A percentile compares a stretch with the other conserved stretches of the same genome.
phyloP scores from a whole-genome alignment of 352 stramenopile genomes.

The Phytophthora pisi region DNA sequence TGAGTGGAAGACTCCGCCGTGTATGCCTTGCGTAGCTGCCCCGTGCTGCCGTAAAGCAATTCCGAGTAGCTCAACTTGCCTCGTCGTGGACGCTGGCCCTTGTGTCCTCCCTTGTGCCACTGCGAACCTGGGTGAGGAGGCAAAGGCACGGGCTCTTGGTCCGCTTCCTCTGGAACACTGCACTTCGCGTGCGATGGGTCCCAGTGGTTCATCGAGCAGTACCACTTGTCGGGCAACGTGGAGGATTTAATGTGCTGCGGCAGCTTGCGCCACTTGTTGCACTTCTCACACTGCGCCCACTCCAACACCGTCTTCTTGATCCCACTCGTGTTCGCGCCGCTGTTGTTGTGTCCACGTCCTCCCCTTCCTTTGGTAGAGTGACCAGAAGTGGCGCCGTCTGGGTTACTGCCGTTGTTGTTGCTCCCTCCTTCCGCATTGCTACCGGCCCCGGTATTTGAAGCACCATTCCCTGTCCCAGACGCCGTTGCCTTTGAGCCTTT shows the following conservation, averaged over 20 bases:
- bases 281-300: conserved; percentile 97
- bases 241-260: conserved; percentile 91
- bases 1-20: conserved; percentile 79
- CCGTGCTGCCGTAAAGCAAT: conserved; percentile 78
- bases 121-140: conserved; percentile 49
- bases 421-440: conserved; percentile 17
- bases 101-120: conserved; percentile 62
- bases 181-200: conserved; percentile 85
- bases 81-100: conserved; percentile 46
- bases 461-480: conserved; percentile 16
- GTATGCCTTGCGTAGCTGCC: conserved; percentile 84
- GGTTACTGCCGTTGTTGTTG: conserved; percentile 7
- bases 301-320: conserved; percentile 86
- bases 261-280: conserved; percentile 96
- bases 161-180: conserved; percentile 72
- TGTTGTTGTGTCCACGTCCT: conserved; percentile 16
- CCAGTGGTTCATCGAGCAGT: conserved; percentile 96
- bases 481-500: conserved; percentile 29
- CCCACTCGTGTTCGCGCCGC: conserved; percentile 17
- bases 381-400: not conserved
- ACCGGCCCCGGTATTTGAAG: conserved; percentile 4
- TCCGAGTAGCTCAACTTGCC: conserved; percentile 87
- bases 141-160: conserved; percentile 67
- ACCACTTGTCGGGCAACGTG: conserved; percentile 95
- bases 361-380: conserved; percentile 29